Evolutionary conservation across 2,329 filamentous ascomycete species (phyloP).

Genomic region (Trematosphaeria pertusa): DNA sequence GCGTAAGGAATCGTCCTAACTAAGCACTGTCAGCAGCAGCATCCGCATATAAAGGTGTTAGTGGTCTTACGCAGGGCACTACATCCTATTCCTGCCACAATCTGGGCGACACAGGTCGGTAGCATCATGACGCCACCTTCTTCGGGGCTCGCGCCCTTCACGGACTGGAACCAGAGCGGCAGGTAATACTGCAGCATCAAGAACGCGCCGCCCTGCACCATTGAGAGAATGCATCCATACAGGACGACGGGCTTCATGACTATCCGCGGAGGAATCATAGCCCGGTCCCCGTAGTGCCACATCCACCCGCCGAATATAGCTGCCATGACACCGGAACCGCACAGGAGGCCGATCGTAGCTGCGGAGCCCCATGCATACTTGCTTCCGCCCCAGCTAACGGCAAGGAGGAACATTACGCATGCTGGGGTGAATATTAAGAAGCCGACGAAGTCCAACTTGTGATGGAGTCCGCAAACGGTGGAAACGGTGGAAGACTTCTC

Average conservation of each 20-base stretch:
- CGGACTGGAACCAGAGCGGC: constrained; percentile 49
- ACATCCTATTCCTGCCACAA: background rate
- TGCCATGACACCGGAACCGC: constrained; percentile 5
- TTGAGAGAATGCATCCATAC: constrained; percentile 33
- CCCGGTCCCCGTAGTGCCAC: background rate
- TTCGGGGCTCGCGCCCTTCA: constrained; percentile 25
- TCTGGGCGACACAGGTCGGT: background rate
- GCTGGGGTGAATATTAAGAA: constrained; percentile 14
- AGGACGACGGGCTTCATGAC: constrained; percentile 40
- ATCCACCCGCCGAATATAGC: constrained; percentile 11
- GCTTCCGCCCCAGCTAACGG: constrained; percentile 19
- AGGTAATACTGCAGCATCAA: constrained; percentile 44
- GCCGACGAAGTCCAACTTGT: constrained; percentile 11
- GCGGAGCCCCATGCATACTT: constrained; percentile 15
- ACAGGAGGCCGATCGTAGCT: constrained; percentile 16
- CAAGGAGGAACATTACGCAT: constrained; percentile 17
- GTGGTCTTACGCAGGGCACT: background rate
- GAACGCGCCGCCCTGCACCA: constrained; percentile 36
- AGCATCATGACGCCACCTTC: background rate
- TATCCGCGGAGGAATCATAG: constrained; percentile 41
- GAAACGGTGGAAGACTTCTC: background rate
- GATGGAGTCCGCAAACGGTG: background rate
- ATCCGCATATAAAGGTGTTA: background rate
- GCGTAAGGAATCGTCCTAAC: background rate
- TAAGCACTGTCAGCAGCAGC: background rate